Evolutionary conservation across 148 eudicot species (phyloP).

Genomic region (Bassia scoparia): DNA sequence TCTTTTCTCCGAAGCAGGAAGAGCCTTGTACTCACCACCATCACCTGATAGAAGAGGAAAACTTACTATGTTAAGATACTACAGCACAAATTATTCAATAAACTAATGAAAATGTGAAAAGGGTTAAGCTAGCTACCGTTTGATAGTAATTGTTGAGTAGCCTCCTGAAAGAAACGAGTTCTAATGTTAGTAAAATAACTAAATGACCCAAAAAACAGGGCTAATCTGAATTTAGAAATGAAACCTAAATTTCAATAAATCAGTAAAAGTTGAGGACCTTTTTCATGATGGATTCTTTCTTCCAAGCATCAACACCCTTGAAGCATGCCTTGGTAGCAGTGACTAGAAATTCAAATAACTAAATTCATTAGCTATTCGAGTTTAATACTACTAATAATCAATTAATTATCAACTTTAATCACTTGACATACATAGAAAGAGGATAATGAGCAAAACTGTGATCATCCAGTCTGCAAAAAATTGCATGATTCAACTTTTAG

Average conservation of each 20-base stretch:
- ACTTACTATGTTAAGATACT: not conserved
- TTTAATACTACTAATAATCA: not conserved
- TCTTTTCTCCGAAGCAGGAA: conserved; percentile 29
- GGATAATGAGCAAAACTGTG: conserved; percentile 71
- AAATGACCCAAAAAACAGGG: not conserved
- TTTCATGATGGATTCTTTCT: conserved; percentile 66
- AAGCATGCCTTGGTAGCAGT: conserved; percentile 72
- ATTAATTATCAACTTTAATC: not conserved
- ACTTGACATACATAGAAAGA: conserved; percentile 59
- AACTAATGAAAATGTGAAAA: not conserved
- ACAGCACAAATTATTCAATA: not conserved
- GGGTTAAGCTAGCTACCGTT: conserved; percentile 29
- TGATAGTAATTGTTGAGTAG: conserved; percentile 32
- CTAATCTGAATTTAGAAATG: not conserved
- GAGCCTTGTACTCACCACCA: conserved; percentile 31
- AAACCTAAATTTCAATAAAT: not conserved
- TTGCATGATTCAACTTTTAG: too few relatives aligned
- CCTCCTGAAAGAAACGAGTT: conserved; percentile 45
- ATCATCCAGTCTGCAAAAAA: conserved; percentile 98
- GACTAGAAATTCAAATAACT: conserved; percentile 37
- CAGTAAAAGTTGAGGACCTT: conserved; percentile 36
- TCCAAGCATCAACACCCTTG: conserved; percentile 82
- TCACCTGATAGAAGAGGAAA: conserved; percentile 14
- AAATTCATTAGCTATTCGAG: not conserved
- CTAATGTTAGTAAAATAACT: conserved; percentile 15